These are phyloP conservation scores for Fusarium sp. DNA, from an alignment of 2,329 filamentous ascomycete genomes.

Conservation along the genomic window DNA sequence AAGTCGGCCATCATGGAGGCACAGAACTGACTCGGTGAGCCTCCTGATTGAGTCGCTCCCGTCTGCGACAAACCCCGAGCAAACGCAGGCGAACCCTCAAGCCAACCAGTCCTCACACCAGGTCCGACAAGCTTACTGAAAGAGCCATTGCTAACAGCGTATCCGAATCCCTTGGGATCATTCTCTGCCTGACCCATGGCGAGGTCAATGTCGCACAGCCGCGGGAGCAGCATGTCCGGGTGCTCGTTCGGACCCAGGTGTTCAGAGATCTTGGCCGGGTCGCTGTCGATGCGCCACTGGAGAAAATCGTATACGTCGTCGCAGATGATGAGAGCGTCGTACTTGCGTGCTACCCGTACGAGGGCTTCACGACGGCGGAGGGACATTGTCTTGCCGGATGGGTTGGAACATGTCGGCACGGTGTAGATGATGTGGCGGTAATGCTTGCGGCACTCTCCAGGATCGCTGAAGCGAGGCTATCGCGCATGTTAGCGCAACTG, in stretches of 20 bases:
- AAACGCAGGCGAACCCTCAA: conserved; percentile 74
- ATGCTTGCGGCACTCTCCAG: conserved; percentile 74
- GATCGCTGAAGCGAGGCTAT: conserved; percentile 63
- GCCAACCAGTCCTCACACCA: conserved; percentile 89
- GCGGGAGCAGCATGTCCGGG: conserved; percentile 71
- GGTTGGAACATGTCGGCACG: conserved; percentile 91
- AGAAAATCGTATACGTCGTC: conserved; percentile 97
- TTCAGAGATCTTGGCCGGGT: conserved; percentile 37
- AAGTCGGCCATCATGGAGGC: conserved; percentile 65
- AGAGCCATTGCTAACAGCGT: conserved; percentile 86
- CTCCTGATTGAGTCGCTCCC: conserved; percentile 67
- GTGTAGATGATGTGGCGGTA: conserved; percentile 91
- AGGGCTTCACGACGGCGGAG: conserved; percentile 74
- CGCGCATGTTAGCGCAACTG: conserved; percentile 1
- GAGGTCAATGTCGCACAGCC: conserved; percentile 83
- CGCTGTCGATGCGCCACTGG: conserved; percentile 71
- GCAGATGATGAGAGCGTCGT: conserved; percentile 84
- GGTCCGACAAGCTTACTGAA: conserved; percentile 91
- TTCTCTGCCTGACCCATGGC: conserved; percentile 66
- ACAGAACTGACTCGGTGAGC: conserved; percentile 67
- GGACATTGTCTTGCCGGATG: conserved; percentile 85
- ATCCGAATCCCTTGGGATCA: conserved; percentile 72
- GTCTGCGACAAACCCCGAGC: conserved; percentile 64
- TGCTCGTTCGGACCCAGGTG: conserved; percentile 46
- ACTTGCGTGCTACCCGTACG: conserved; percentile 79